Conservation (phyloP, 768 basidiomycete genomes). For the Phanerochaete carnosa region DNA sequence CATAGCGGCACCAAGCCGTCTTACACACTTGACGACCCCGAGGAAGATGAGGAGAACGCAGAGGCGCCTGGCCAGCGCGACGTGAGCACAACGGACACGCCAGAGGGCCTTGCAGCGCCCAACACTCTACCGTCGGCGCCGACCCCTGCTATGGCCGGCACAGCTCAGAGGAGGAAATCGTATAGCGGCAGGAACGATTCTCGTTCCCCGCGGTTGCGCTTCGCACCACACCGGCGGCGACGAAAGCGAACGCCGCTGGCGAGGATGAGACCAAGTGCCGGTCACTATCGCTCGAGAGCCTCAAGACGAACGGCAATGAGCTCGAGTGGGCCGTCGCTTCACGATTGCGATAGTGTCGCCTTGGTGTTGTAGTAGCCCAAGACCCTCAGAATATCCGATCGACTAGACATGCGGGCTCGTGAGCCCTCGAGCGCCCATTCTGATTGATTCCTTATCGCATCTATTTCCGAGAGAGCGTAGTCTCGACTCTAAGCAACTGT, state of each 20-base stretch:
- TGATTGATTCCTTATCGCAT: no score
- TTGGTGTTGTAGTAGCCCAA: no score
- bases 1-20: constrained; percentile 19
- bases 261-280: constrained; percentile 48
- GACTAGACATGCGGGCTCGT: no score
- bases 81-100: background rate
- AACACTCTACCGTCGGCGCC: background rate
- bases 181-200: constrained; percentile 62
- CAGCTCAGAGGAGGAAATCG: constrained; percentile 55
- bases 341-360: no score
- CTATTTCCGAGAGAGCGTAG: no score
- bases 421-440: no score
- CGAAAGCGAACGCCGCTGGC: constrained; percentile 40
- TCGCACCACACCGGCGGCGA: constrained; percentile 68
- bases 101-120: background rate
- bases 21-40: constrained; percentile 20
- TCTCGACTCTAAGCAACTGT: no score
- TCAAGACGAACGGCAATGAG: constrained; percentile 14
- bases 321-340: constrained; percentile 43
- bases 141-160: constrained; percentile 13
- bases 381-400: no score
- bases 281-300: constrained; percentile 52
- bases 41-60: constrained; percentile 16
- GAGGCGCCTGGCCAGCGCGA: constrained; percentile 1
- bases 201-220: constrained; percentile 76